phyloP scores from a whole-genome alignment of 2,329 filamentous ascomycete species.

The Cercospora citrullina region DNA sequence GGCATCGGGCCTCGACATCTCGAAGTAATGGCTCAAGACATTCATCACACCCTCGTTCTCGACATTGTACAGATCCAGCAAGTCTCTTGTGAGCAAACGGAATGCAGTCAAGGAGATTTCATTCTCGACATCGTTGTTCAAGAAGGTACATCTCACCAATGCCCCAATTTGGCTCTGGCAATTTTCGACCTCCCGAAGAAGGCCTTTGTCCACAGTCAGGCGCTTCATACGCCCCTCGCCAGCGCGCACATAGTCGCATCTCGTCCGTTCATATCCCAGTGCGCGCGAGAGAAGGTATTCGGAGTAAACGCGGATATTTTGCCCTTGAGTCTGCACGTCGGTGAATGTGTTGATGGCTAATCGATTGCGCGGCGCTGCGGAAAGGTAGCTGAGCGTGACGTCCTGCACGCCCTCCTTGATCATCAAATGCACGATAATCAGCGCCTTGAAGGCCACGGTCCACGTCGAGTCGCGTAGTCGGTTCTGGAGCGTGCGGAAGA shows the following conservation, averaged over 20 bases:
- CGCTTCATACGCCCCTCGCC: slow-evolving; percentile 82
- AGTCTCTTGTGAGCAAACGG: slow-evolving; percentile 82
- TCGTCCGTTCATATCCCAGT: slow-evolving; percentile 77
- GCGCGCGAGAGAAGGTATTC: slow-evolving; percentile 83
- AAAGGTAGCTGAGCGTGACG: slow-evolving; percentile 80
- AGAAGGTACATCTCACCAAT: slow-evolving; percentile 84
- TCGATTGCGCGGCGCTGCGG: slow-evolving; percentile 72
- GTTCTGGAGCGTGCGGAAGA: slow-evolving; percentile 88
- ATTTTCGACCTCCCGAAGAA: slow-evolving; percentile 85
- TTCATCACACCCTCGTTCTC: slow-evolving; percentile 98
- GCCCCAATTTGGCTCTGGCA: slow-evolving; percentile 86
- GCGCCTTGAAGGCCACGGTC: slow-evolving; percentile 98
- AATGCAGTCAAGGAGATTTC: slow-evolving; percentile 96
- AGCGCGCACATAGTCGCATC: slow-evolving; percentile 83
- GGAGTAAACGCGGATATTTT: slow-evolving; percentile 90
- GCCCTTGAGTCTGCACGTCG: slow-evolving; percentile 91
- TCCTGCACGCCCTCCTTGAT: slow-evolving; percentile 91
- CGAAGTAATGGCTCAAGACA: slow-evolving; percentile 94
- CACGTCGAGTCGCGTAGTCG: slow-evolving; percentile 93
- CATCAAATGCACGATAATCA: slow-evolving; percentile 96
- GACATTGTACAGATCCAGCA: slow-evolving; percentile 86
- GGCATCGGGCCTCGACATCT: slow-evolving; percentile 93
- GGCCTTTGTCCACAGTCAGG: slow-evolving; percentile 84
- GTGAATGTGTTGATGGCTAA: slow-evolving; percentile 88
- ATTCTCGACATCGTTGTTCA: slow-evolving; percentile 87